phyloP scores from a whole-genome alignment of 2,329 filamentous ascomycete genomes.

The Periconia sp. region DNA sequence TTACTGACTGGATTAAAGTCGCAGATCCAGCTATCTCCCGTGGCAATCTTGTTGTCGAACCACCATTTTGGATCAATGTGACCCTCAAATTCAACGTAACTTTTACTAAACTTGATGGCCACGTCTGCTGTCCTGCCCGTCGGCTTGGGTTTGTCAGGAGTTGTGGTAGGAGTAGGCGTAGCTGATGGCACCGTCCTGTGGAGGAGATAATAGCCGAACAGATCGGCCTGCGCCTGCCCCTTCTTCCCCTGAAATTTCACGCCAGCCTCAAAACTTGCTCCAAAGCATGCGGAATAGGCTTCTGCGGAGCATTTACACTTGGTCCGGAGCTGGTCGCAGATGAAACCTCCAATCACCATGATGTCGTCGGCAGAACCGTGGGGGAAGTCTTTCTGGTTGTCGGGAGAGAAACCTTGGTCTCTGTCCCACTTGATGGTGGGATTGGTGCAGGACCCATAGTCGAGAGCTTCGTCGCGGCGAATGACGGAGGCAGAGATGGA shows the following conservation, averaged over 20 bases:
- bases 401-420: not conserved
- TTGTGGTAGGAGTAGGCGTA: not conserved
- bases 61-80: not conserved
- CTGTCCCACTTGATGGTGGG: not conserved
- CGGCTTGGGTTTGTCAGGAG: not conserved
- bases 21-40: not conserved
- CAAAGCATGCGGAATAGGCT: not conserved
- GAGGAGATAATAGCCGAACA: not conserved
- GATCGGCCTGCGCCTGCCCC: not conserved
- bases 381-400: not conserved
- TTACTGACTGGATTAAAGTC: not conserved
- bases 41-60: not conserved
- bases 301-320: not conserved
- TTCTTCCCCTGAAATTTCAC: not conserved
- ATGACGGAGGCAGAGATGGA: too few species aligned
- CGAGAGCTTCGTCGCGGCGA: too few species aligned
- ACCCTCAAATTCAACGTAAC: not conserved
- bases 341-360: not conserved
- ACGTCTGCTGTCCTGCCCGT: too few species aligned
- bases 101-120: not conserved
- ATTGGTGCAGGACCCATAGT: not conserved
- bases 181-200: not conserved
- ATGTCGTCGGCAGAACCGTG: not conserved
- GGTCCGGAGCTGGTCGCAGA: not conserved
- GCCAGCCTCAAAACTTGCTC: not conserved